These are phyloP conservation scores for Medicago arabica DNA, from an alignment of 306 rosid genomes.

Conservation along the genomic window DNA sequence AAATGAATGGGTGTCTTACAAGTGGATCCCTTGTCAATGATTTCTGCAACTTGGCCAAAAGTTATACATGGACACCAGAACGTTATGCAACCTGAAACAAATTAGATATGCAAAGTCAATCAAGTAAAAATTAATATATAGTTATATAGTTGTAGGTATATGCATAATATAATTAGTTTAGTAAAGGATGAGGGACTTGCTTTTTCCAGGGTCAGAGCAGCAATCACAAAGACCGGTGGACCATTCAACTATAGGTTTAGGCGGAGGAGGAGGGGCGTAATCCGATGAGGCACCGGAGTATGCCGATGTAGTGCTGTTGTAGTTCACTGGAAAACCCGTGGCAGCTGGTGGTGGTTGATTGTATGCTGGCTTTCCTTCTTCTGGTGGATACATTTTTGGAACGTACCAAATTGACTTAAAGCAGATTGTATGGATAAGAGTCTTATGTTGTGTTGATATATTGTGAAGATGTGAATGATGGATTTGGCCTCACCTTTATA, in stretches of 20 bases:
- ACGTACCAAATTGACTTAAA: too few relatives aligned
- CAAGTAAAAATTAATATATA: not conserved
- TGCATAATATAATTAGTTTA: not conserved
- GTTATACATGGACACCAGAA: slow-evolving; percentile 81
- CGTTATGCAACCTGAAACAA: slow-evolving; percentile 65
- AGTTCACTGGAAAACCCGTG: slow-evolving; percentile 40
- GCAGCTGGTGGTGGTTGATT: slow-evolving; percentile 2
- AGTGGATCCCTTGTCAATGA: slow-evolving; percentile 70
- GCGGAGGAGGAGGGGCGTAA: not conserved
- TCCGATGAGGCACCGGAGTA: not conserved
- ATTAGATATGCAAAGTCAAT: not conserved
- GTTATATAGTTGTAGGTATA: not conserved
- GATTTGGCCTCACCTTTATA: not conserved
- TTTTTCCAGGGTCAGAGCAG: slow-evolving; percentile 51
- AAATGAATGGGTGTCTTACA: slow-evolving; percentile 45
- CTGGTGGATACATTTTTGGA: not conserved
- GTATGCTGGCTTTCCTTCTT: not conserved
- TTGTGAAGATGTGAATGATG: not conserved
- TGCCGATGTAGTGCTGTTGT: not conserved
- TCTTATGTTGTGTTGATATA: too few relatives aligned
- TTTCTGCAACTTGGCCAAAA: slow-evolving; percentile 73
- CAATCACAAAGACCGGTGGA: slow-evolving; percentile 70
- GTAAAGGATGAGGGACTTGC: slow-evolving; percentile 13
- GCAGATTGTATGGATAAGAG: not conserved
- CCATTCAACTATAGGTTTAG: slow-evolving; percentile 51